Percentiles rank a stretch among this genome's conserved stretches.
phyloP scores from a whole-genome alignment of 768 basidiomycete species.

The Psilocybe cubensis region DNA sequence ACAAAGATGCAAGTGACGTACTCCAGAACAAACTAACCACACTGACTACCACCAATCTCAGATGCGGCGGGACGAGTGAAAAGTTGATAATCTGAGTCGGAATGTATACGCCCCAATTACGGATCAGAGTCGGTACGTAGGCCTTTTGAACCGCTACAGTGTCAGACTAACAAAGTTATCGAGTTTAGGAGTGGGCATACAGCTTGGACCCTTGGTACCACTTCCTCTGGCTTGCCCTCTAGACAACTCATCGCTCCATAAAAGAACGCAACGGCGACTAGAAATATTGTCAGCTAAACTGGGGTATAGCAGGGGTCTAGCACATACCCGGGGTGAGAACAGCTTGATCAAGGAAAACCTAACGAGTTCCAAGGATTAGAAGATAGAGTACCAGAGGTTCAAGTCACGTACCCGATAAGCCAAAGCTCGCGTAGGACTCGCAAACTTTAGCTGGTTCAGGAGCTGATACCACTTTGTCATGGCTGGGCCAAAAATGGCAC shows the following conservation, averaged over 20 bases:
- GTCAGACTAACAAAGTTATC: background rate
- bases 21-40: constrained; percentile 86
- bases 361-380: constrained; percentile 1
- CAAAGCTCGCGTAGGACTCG: constrained; percentile 58
- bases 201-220: constrained; percentile 47
- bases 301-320: background rate
- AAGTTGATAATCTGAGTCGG: constrained; percentile 85
- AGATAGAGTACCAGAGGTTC: background rate
- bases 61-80: constrained; percentile 71
- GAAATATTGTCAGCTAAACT: background rate
- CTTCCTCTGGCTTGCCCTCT: constrained; percentile 69
- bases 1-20: constrained; percentile 37
- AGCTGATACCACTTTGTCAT: constrained; percentile 84
- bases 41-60: constrained; percentile 75
- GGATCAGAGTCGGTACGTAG: constrained; percentile 73
- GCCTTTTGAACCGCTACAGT: constrained; percentile 42
- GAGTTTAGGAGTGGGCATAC: constrained; percentile 34
- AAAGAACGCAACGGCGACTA: constrained; percentile 53
- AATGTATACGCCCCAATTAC: constrained; percentile 79
- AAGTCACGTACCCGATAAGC: constrained; percentile 58
- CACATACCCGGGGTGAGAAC: constrained; percentile 69
- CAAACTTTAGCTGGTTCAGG: constrained; percentile 72
- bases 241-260: constrained; percentile 79
- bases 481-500: constrained; percentile 77
- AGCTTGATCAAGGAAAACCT: constrained; percentile 86